Conservation (phyloP, 2,329 filamentous ascomycete genomes). For the Periglandula ipomoeae region DNA sequence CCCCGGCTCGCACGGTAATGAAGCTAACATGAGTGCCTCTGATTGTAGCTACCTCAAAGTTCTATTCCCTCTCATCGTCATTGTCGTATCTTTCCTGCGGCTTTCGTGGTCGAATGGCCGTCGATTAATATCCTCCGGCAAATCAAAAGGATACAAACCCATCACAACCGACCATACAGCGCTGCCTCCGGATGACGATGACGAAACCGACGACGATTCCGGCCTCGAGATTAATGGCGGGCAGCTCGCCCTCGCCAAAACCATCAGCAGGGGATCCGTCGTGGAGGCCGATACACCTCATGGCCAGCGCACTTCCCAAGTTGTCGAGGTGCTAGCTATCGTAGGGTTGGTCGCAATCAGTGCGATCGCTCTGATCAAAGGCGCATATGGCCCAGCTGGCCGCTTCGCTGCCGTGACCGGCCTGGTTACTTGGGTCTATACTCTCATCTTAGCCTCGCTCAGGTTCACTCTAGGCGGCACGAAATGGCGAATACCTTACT, state of each 20-base stretch:
- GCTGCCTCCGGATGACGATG: conserved; percentile 38
- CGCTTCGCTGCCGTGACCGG: conserved; percentile 54
- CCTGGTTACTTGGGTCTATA: conserved; percentile 71
- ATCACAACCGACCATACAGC: conserved; percentile 42
- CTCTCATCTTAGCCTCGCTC: conserved; percentile 61
- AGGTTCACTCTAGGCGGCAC: conserved; percentile 59
- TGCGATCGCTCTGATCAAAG: conserved; percentile 50
- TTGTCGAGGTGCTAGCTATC: conserved; percentile 68
- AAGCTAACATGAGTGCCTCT: background rate
- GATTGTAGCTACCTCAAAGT: conserved; percentile 43
- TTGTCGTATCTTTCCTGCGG: conserved; percentile 60
- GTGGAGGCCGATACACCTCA: conserved; percentile 68
- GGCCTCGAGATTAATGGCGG: conserved; percentile 48
- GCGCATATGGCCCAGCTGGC: conserved; percentile 49
- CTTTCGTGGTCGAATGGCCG: conserved; percentile 51
- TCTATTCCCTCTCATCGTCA: conserved; percentile 65
- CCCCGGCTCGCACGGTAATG: background rate
- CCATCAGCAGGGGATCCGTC: conserved; percentile 51
- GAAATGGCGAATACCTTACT: conserved; percentile 56
- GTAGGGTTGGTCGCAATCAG: conserved; percentile 63
- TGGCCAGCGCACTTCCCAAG: conserved; percentile 60
- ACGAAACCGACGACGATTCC: conserved; percentile 52
- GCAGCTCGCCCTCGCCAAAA: conserved; percentile 48
- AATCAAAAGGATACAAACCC: conserved; percentile 46
- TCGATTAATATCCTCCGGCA: conserved; percentile 41